A percentile compares a stretch with the other conserved stretches of the same genome.
Evolutionary conservation across 2,329 filamentous ascomycete species (phyloP).

Genomic region (Penicillium sp.): DNA sequence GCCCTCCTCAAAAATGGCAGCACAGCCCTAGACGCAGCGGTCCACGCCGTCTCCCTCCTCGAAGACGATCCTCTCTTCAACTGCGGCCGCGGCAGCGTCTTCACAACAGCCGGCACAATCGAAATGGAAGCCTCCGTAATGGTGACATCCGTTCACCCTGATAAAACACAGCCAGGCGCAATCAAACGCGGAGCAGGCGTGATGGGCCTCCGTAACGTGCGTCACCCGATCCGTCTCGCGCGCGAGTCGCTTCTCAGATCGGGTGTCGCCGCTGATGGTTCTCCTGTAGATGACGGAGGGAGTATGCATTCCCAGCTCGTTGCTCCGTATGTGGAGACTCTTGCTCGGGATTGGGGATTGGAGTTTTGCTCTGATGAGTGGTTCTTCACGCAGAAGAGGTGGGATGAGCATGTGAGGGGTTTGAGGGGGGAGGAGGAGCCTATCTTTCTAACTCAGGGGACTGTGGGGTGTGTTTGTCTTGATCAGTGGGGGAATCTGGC

Average conservation of each 20-base stretch:
- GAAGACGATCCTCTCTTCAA: conserved; percentile 85
- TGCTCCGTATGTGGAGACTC: conserved; percentile 65
- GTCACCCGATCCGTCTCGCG: conserved; percentile 76
- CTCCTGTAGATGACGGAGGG: conserved; percentile 40
- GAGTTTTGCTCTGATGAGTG: conserved; percentile 69
- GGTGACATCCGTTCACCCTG: conserved; percentile 57
- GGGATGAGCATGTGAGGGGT: conserved; percentile 73
- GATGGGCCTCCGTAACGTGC: conserved; percentile 70
- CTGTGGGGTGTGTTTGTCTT: conserved; percentile 77
- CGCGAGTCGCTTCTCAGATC: conserved; percentile 63
- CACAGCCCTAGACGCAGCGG: conserved; percentile 70
- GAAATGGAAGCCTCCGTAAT: conserved; percentile 87
- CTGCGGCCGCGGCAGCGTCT: conserved; percentile 78
- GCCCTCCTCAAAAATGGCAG: conserved; percentile 45
- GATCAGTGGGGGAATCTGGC: conserved; percentile 74
- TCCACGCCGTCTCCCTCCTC: conserved; percentile 70
- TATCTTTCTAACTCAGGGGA: conserved; percentile 69
- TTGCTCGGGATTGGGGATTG: conserved; percentile 64
- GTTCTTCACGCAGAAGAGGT: conserved; percentile 75
- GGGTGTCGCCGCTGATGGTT: conserved; percentile 59
- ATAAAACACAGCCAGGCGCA: conserved; percentile 38
- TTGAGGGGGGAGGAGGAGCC: conserved; percentile 41
- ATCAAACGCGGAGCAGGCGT: conserved; percentile 77
- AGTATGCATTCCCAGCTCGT: conserved; percentile 65
- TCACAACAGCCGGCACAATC: conserved; percentile 77